Evolutionary conservation across 768 basidiomycete species (phyloP).

Genomic region (Neoboletus brunneissimus): DNA sequence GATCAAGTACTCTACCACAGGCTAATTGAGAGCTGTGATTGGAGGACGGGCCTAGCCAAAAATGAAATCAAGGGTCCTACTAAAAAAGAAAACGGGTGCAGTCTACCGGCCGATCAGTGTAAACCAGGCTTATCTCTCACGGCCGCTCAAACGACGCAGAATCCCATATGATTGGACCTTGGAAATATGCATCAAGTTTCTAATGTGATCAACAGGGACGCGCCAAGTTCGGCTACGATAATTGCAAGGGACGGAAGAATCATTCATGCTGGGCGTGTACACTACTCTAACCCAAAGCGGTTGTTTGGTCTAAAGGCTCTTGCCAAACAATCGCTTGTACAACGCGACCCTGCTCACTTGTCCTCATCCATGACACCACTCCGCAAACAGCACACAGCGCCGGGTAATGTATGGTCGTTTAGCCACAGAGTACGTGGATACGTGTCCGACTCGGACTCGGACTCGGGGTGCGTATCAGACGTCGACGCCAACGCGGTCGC

Average conservation of each 20-base stretch:
- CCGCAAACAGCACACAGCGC: neutral
- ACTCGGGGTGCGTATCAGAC: slow-evolving; percentile 1
- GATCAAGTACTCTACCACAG: no score
- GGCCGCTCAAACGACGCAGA: neutral
- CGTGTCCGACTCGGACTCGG: slow-evolving; percentile 19
- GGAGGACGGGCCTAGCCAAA: no score
- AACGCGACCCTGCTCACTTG: no score
- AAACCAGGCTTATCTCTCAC: neutral
- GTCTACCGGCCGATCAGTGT: neutral
- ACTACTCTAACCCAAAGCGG: neutral
- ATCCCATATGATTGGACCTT: neutral
- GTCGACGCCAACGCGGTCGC: neutral
- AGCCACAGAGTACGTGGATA: slow-evolving; percentile 17
- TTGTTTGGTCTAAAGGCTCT: slow-evolving; percentile 1
- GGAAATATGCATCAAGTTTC: neutral
- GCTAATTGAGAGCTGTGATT: no score
- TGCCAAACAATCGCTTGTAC: slow-evolving; percentile 2
- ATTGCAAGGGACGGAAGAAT: no score
- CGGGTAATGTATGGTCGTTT: slow-evolving; percentile 30
- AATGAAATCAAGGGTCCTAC: no score
- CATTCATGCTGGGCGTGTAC: no score
- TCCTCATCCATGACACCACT: neutral
- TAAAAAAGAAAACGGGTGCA: no score
- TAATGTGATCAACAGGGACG: neutral
- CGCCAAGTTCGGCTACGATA: no score